Evolutionary conservation across 1,139 yeast species (phyloP).

Genomic region (Pichia sp.): DNA sequence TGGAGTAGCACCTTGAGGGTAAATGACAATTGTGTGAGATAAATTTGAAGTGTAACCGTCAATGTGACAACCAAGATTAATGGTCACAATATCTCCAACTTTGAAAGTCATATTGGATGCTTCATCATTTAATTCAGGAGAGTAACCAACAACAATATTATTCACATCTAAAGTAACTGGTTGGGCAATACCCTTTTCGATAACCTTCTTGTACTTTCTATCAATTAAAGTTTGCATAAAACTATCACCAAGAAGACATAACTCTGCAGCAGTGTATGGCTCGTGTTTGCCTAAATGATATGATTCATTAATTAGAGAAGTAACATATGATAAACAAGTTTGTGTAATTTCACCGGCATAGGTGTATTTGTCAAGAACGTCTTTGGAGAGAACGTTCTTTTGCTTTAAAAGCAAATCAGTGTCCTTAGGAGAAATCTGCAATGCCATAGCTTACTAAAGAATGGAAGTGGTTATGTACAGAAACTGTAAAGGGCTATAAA

Average conservation of each 20-base stretch:
- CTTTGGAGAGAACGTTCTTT: conserved; percentile 59
- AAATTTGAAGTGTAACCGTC: conserved; percentile 90
- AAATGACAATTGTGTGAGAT: conserved; percentile 81
- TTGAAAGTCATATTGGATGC: conserved; percentile 42
- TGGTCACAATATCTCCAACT: conserved; percentile 81
- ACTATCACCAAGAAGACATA: conserved; percentile 78
- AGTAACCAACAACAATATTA: conserved; percentile 68
- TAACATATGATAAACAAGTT: conserved; percentile 66
- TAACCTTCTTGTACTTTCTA: conserved; percentile 51
- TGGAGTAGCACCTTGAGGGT: conserved; percentile 56
- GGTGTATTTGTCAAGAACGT: conserved; percentile 73
- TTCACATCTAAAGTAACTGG: conserved; percentile 89
- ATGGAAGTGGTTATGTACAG: neutral
- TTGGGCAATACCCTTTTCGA: conserved; percentile 81
- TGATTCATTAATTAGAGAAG: conserved; percentile 60
- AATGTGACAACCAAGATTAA: conserved; percentile 80
- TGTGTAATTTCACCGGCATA: conserved; percentile 91
- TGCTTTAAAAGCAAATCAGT: conserved; percentile 68
- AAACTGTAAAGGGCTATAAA: neutral
- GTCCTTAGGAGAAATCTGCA: conserved; percentile 37
- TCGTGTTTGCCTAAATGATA: conserved; percentile 52
- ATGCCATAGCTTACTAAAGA: conserved; percentile 20
- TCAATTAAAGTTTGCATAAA: conserved; percentile 53
- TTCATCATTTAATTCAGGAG: conserved; percentile 79
- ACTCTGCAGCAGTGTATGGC: conserved; percentile 58